A percentile compares a stretch with the other conserved stretches of the same genome.
Conservation (phyloP, 106 monocot species). For the Agapanthus africanus region DNA sequence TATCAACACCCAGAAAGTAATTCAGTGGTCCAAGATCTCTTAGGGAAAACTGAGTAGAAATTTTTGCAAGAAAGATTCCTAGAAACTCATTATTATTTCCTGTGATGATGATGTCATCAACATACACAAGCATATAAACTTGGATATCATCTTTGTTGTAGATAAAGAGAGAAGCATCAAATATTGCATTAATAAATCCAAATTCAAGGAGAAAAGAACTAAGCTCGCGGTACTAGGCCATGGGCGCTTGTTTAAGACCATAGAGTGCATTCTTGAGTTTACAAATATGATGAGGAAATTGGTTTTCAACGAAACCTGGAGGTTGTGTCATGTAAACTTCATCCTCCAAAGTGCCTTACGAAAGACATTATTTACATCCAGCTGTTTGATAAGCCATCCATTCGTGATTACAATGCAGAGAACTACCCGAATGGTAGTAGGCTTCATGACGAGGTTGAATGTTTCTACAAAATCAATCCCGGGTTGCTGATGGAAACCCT, state of each 20-base stretch:
- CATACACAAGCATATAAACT: constrained; percentile 5
- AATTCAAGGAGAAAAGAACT: background rate
- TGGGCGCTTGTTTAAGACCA: constrained; percentile 20
- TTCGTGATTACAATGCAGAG: background rate
- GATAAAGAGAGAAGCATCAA: background rate
- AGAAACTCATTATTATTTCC: background rate
- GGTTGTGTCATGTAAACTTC: constrained; percentile 13
- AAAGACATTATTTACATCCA: constrained; percentile 3
- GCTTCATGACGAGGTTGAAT: constrained; percentile 14
- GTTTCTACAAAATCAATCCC: constrained; percentile 16
- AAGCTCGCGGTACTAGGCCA: background rate
- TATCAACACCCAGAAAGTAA: constrained; percentile 12
- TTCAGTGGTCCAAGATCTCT: constrained; percentile 4
- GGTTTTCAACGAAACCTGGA: background rate
- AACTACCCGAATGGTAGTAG: constrained; percentile 1
- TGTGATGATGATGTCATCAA: constrained; percentile 13
- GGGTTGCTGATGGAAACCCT: constrained; percentile 10
- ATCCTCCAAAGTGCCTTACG: constrained; percentile 6
- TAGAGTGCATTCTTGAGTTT: background rate
- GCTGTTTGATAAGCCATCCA: background rate
- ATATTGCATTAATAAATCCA: background rate
- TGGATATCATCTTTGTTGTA: background rate
- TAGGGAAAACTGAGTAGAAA: background rate
- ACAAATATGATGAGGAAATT: constrained; percentile 5
- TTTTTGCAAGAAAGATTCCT: background rate